phyloP scores from a whole-genome alignment of 345 rosid genomes.

The Boechera stricta region DNA sequence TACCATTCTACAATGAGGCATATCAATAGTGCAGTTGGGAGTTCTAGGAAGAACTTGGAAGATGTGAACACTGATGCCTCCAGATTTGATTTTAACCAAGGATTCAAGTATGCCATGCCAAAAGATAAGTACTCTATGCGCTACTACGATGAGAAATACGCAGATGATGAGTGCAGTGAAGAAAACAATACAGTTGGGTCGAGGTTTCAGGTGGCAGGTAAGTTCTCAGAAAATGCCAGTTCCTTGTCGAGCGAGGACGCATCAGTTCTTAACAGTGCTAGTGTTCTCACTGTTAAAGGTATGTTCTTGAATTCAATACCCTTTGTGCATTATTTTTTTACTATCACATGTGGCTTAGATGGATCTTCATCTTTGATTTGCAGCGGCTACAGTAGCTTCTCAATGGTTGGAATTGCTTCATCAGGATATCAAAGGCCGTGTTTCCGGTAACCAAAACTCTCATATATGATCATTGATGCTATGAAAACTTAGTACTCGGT shows the following conservation, averaged over 20 bases:
- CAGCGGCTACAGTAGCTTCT: constrained; percentile 93
- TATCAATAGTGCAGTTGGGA: constrained; percentile 14
- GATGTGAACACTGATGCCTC: constrained; percentile 23
- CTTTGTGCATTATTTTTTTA: neutral
- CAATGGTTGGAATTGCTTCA: constrained; percentile 94
- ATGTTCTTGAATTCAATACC: constrained; percentile 1
- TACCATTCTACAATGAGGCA: constrained; percentile 9
- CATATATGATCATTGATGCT: neutral
- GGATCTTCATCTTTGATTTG: constrained; percentile 39
- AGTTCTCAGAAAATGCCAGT: constrained; percentile 33
- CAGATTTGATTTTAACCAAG: constrained; percentile 30
- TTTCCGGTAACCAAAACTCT: constrained; percentile 59
- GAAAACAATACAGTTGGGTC: constrained; percentile 33
- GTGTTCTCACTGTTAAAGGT: constrained; percentile 47
- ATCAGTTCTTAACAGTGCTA: constrained; percentile 38
- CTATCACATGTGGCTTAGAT: constrained; percentile 9
- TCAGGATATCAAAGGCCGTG: constrained; percentile 89
- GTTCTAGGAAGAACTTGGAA: constrained; percentile 33
- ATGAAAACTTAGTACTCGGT: neutral
- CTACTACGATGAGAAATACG: constrained; percentile 16
- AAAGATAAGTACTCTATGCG: constrained; percentile 23
- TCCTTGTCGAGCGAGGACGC: constrained; percentile 31
- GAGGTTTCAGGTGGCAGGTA: constrained; percentile 16
- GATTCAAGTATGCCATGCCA: constrained; percentile 31
- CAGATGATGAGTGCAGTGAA: constrained; percentile 37